Conservation (phyloP, 108 stramenopile species). For the Epipyxis sp. region DNA sequence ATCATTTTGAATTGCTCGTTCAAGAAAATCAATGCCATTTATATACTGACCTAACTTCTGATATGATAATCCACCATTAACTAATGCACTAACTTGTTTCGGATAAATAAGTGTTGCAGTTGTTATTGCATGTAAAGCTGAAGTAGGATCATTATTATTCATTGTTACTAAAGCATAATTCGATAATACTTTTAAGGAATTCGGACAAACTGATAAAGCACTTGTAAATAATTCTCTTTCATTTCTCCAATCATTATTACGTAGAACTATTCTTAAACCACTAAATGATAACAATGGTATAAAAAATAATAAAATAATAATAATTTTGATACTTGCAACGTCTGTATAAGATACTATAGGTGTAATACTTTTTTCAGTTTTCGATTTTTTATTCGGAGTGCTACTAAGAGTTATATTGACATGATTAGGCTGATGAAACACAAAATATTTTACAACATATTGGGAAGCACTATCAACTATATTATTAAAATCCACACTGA, state of each 20-base stretch:
- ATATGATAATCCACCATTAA: not conserved
- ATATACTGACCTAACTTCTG: not conserved
- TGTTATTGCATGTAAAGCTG: not conserved
- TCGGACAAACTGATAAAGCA: conserved; percentile 19
- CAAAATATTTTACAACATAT: not conserved
- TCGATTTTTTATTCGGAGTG: not conserved
- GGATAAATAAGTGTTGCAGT: not conserved
- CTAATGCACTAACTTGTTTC: not conserved
- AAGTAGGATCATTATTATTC: not conserved
- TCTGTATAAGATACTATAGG: not conserved
- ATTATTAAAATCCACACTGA: not conserved
- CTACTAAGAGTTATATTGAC: not conserved
- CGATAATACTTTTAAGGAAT: not conserved
- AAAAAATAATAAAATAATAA: not conserved
- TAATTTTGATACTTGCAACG: not conserved
- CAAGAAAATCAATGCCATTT: not conserved
- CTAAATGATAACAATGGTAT: not conserved
- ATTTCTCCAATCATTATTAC: conserved; percentile 5
- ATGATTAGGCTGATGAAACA: not conserved
- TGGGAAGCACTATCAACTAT: not conserved
- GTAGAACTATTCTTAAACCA: not conserved
- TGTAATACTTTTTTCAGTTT: not conserved
- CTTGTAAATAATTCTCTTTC: not conserved
- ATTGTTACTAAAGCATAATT: not conserved
- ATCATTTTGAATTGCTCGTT: not conserved